phyloP scores from a whole-genome alignment of 202 grass and related monocot genomes.

The Bolboschoenoplectus hybrid region DNA sequence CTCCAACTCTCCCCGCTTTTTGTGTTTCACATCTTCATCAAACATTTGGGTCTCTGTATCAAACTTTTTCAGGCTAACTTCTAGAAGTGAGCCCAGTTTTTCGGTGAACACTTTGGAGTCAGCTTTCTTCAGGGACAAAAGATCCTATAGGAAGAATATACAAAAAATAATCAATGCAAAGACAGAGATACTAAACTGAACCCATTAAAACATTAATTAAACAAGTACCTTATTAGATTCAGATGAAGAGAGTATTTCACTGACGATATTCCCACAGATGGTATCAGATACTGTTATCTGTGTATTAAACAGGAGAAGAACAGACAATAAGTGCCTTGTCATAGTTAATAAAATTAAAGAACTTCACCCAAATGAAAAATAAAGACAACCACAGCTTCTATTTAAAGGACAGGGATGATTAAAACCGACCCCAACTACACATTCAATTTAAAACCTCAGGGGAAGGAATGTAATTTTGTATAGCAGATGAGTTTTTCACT shows the following conservation, averaged over 20 bases:
- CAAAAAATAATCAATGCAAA: background rate
- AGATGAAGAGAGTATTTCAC: constrained; percentile 23
- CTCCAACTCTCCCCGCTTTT: constrained; percentile 33
- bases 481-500: background rate
- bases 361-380: background rate
- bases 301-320: constrained; percentile 17
- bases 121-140: constrained; percentile 33
- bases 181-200: constrained; percentile 19
- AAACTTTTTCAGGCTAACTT: constrained; percentile 31
- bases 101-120: constrained; percentile 30
- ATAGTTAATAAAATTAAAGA: constrained; percentile 10
- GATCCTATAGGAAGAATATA: constrained; percentile 17
- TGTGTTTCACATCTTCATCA: constrained; percentile 27
- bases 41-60: constrained; percentile 38
- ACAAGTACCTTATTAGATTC: constrained; percentile 23
- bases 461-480: background rate
- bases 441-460: background rate
- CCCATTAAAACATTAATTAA: background rate
- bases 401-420: background rate
- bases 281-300: constrained; percentile 34
- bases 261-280: constrained; percentile 31
- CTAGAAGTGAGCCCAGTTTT: constrained; percentile 35
- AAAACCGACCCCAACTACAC: constrained; percentile 1
- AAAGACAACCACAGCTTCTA: background rate
- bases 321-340: constrained; percentile 15